A percentile compares a stretch with the other conserved stretches of the same genome.
Evolutionary conservation across 352 stramenopile species (phyloP).

Genomic region (Phytopythium helicoides): DNA sequence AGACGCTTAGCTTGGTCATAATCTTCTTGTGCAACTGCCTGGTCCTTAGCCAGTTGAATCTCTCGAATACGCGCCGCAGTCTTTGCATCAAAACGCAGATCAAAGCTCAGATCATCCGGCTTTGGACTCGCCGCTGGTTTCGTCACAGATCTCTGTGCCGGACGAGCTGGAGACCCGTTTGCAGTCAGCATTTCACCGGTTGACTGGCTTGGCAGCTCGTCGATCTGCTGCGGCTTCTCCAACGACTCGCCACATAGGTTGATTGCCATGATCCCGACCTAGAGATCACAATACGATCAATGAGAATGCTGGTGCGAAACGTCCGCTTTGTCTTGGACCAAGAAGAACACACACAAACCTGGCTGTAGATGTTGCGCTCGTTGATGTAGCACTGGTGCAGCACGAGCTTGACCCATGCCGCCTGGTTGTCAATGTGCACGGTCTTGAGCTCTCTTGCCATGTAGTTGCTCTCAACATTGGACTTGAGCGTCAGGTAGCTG

Average conservation of each 20-base stretch:
- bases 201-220: conserved; percentile 54
- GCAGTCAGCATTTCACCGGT: conserved; percentile 27
- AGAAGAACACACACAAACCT: conserved; percentile 16
- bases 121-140: conserved; percentile 14
- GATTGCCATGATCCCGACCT: conserved; percentile 89
- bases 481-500: conserved; percentile 74
- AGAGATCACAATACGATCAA: not conserved
- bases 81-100: conserved; percentile 89
- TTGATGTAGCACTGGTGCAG: conserved; percentile 90
- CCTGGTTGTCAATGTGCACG: conserved; percentile 87
- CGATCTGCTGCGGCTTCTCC: conserved; percentile 6
- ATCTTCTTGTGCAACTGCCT: conserved; percentile 86
- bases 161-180: conserved; percentile 4
- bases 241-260: conserved; percentile 80
- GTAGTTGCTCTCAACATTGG: conserved; percentile 82
- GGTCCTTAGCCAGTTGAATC: conserved; percentile 83
- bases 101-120: conserved; percentile 63
- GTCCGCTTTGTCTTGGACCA: too few relatives aligned
- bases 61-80: conserved; percentile 87
- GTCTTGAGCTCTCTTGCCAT: conserved; percentile 92
- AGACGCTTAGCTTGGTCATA: conserved; percentile 88
- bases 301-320: too few relatives aligned
- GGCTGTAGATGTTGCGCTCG: conserved; percentile 87
- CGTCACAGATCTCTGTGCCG: conserved; percentile 17
- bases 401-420: conserved; percentile 85